Evolutionary conservation across 768 basidiomycete genomes (phyloP), one percentile per base, ranked within the genome.

Genomic region (Candolleomyces eurysporus): DNA sequence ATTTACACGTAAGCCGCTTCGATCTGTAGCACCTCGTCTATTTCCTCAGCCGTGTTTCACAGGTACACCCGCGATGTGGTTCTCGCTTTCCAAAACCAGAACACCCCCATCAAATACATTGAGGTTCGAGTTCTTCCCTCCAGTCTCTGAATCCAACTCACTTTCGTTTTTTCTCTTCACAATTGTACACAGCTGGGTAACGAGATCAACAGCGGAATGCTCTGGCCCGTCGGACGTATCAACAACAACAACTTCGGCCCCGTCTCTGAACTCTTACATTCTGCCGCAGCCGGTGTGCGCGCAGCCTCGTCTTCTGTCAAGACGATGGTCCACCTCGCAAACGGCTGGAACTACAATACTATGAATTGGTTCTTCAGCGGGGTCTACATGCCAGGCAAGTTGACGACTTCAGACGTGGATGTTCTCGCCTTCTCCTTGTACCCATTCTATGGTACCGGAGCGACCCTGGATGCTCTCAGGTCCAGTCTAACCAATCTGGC

Each of bases 381-480:
- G 19, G 79, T 87, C 51, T 85, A 86, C 72, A 77, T 81, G 49
- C 71, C 77, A 0, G 86, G 86, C 6, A 74, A 84, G 64, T 71
- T 88, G 42, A 70, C 79, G 14, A 71, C 76, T 1, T 64, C 71
- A 26, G 83, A 87, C 61, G 73, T 86, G 50, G 87, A 87, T 65
- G 73, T 84, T 59, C 76, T 87, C 67, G 85, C 84, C 21, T 84
- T 88, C 69, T 86, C 85, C 11, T 86, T 86, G 73, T 88, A 87
- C 64, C 86, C 86, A 1, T 87, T 85, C 74, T 86, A 86, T 64
- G 82, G 79, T 48, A 78, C 82, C 5, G 76, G 78, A 19, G 86
- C 87, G n/a, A 87, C 84, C 7, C 71, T 79, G n/a, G 62, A 69
- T 48, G 78, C 76, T 5, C 76, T 88, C 40, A 67, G 81, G 61